Base-by-base conservation (phyloP, 2,329 filamentous ascomycete genomes). In the Cladosporium colombiae region DNA sequence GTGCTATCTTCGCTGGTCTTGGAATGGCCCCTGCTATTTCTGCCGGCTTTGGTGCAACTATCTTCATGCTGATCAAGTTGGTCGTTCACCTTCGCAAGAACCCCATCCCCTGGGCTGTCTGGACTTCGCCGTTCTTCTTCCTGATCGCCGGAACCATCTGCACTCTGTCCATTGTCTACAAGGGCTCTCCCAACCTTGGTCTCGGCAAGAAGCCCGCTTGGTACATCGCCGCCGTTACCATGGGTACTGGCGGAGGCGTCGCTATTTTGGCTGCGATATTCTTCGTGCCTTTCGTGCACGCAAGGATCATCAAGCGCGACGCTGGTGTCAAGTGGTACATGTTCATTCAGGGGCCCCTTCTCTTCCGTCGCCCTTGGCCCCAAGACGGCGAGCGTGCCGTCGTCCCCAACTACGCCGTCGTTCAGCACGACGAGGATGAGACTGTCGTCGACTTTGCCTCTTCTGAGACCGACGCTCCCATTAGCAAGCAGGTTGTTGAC, bases 371-470 rank as follows among this genome's bases (percentile, higher is more conserved):
- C 58, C 82, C 85, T 0, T 76, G 82, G 23, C 83, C 84, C 23
- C 78, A 80, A 1, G 83, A 85, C 57, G 81, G 82, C 46, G 84
- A 88, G 63, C 69, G 75, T 21, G 86, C 86, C 70, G 77, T 79
- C 4, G 87, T 93, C 13, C 91, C 90, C 75, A 84, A 93, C 82
- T 94, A 93, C 74, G 89, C 89, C 55, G 90, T 93, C 49, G 80
- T 93, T 29, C 90, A 93, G 76, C 81, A 91, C 3, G 84, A 86
- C 0, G 78, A 85, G 0, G 8, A 21, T 21, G 29, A 35, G 33
- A 13, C 25, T 13, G 37, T 33, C 33, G 21, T 23, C 18, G 64
- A 62, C 27, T 49, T 21, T 18, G 8, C 14, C 33, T 31, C 58
- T 11, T 56, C 57, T 35, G 59, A 66, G 37, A 66, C 52, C 52